Base-by-base conservation (phyloP, 2,329 filamentous ascomycete species). In the Penicillium sclerotiorum region DNA sequence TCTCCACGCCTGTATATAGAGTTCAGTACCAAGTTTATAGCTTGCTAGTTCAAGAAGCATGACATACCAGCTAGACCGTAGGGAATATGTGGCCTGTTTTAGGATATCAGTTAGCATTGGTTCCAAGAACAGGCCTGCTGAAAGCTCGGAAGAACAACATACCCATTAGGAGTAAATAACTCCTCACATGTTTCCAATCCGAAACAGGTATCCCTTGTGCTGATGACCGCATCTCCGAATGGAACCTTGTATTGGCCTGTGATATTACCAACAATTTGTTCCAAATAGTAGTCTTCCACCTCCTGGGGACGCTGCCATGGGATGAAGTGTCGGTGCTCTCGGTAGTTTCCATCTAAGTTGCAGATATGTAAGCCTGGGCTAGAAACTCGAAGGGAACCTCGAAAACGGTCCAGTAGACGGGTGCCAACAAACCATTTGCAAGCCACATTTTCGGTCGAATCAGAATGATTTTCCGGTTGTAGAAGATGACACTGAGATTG, bases 371-470 rank as follows among this genome's bases (percentile, higher is more conserved):
- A 37, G 20, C 28, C 27, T 15, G 6, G 38, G n/a, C n/a, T n/a
- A n/a, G n/a, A n/a, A n/a, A n/a, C n/a, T n/a, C n/a, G n/a, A n/a
- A n/a, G n/a, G n/a, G n/a, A n/a, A n/a, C n/a, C n/a, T n/a, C n/a
- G n/a, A n/a, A n/a, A n/a, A n/a, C n/a, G n/a, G n/a, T n/a, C n/a
- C n/a, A n/a, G n/a, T n/a, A n/a, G n/a, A n/a, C n/a, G n/a, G n/a
- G n/a, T n/a, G n/a, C n/a, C n/a, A 37, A 57, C 61, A 8, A 47
- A 66, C 63, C 85, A 52, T 88, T 86, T 40, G 86, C 86, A 5
- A 91, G 78, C 60, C 77, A 85, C 55, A 89, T 76, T 69, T 90
- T 91, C 0, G 87, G 87, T 9, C 88, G 77, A 49, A 94, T 86
- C 50, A 87, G 75, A 15, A 91, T 71, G 17, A 92, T 85, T 70